Percentiles rank a stretch among this genome's conserved stretches.
These are phyloP conservation scores for Scenedesmus sp. DNA, from an alignment of 163 green algal genomes.

Conservation along the genomic window DNA sequence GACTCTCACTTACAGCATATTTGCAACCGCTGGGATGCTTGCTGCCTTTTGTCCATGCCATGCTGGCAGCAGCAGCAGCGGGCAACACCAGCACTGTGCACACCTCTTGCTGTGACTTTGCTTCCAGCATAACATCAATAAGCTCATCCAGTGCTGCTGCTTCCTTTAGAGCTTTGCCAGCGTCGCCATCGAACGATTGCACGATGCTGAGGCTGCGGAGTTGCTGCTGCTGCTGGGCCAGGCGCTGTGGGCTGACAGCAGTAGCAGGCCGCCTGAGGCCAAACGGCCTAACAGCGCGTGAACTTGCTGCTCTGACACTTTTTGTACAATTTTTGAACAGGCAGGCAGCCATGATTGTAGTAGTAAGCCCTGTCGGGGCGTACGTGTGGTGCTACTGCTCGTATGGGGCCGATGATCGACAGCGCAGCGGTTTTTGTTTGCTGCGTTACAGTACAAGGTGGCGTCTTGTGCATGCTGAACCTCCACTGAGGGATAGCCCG, in stretches of 20 bases:
- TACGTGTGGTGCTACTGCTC: not conserved
- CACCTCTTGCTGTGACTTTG: slow-evolving; percentile 79
- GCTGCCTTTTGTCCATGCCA: not conserved
- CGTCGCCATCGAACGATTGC: slow-evolving; percentile 41
- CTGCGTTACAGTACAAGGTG: not conserved
- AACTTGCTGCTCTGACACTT: not conserved
- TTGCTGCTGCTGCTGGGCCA: slow-evolving; percentile 35
- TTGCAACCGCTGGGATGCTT: no score
- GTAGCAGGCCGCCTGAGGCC: slow-evolving; percentile 30
- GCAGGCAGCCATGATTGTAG: not conserved
- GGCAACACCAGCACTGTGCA: not conserved
- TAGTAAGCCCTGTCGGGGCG: not conserved
- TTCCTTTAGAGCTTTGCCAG: slow-evolving; percentile 68
- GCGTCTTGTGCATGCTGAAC: not conserved
- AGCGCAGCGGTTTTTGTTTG: not conserved
- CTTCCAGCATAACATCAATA: slow-evolving; percentile 82
- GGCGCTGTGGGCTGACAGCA: not conserved
- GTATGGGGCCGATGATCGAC: not conserved
- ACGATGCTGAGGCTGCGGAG: slow-evolving; percentile 18
- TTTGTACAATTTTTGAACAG: not conserved
- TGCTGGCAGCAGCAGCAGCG: not conserved
- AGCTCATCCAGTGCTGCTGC: slow-evolving; percentile 84
- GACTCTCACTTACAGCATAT: not conserved
- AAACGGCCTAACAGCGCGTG: slow-evolving; percentile 16
- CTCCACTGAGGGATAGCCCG: not conserved